Percentiles rank a stretch among this genome's conserved stretches.
These are phyloP conservation scores for Strobilomyces echinocephalus DNA, from an alignment of 768 basidiomycete species.

Conservation along the genomic window DNA sequence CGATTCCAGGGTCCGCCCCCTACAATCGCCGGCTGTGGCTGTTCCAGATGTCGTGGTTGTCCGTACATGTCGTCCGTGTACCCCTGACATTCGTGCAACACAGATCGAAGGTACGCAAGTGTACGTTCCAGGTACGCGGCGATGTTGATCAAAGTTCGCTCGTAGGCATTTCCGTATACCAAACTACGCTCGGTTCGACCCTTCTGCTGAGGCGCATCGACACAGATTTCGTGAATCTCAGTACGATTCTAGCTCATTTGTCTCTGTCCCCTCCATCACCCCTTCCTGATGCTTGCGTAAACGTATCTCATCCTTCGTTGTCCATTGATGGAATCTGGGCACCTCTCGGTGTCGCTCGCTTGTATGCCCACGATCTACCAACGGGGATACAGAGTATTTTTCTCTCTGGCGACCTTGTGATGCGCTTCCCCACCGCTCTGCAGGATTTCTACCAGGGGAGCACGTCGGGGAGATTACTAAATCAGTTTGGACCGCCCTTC, in stretches of 20 bases:
- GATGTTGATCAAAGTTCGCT: conserved; percentile 9
- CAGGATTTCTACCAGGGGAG: conserved; percentile 53
- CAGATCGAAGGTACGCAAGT: conserved; percentile 60
- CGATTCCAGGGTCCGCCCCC: conserved; percentile 1
- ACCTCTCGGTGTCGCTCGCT: conserved; percentile 51
- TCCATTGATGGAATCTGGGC: conserved; percentile 65
- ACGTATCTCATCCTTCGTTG: conserved; percentile 49
- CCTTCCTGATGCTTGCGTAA: conserved; percentile 43
- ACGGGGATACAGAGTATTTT: conserved; percentile 46
- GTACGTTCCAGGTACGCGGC: not conserved
- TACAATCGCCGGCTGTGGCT: conserved; percentile 1
- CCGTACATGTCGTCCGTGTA: conserved; percentile 59
- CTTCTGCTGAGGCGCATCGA: conserved; percentile 68
- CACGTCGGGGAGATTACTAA: conserved; percentile 42
- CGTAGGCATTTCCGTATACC: conserved; percentile 70
- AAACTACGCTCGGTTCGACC: conserved; percentile 53
- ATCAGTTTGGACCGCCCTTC: conserved; percentile 65
- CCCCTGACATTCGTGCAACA: conserved; percentile 59
- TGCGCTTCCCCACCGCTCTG: conserved; percentile 58
- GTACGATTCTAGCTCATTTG: conserved; percentile 40
- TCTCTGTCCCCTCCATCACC: conserved; percentile 30
- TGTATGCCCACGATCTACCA: conserved; percentile 34
- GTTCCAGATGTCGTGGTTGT: conserved; percentile 44
- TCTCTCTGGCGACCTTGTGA: conserved; percentile 56
- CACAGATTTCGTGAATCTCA: conserved; percentile 73